These are phyloP conservation scores for Zygotorulaspora chibaensis DNA, from an alignment of 805 yeast genomes.

Conservation along the genomic window DNA sequence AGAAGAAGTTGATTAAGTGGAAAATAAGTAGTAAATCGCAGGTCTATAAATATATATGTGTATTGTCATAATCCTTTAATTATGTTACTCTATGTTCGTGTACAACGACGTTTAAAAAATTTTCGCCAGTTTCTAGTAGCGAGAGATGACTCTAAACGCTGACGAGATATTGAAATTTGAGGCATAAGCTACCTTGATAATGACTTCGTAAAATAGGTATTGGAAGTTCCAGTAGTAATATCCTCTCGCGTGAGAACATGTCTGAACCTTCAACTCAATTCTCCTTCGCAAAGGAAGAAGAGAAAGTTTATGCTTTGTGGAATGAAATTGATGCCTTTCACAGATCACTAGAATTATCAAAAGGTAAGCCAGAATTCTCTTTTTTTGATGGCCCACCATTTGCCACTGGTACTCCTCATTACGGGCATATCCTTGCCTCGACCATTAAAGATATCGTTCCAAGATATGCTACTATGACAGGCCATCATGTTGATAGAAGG, in stretches of 20 bases:
- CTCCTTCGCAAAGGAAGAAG: slow-evolving; percentile 88
- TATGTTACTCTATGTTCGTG: background rate
- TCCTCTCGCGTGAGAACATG: slow-evolving; percentile 20
- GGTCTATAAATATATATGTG: background rate
- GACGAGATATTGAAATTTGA: background rate
- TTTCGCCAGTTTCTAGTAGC: background rate
- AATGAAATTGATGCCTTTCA: slow-evolving; percentile 92
- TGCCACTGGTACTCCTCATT: slow-evolving; percentile 99
- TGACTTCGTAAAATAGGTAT: background rate
- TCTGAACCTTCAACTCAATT: slow-evolving; percentile 40
- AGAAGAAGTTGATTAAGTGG: slow-evolving; percentile 64
- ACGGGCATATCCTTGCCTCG: slow-evolving; percentile 95
- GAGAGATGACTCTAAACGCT: background rate
- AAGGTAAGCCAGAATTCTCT: slow-evolving; percentile 82
- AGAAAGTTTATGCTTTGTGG: slow-evolving; percentile 76
- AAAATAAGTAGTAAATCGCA: background rate
- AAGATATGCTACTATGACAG: slow-evolving; percentile 96
- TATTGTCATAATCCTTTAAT: background rate
- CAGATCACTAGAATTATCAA: slow-evolving; percentile 72
- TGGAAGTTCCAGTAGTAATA: background rate
- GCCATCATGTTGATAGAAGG: slow-evolving; percentile 91
- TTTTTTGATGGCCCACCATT: slow-evolving; percentile 99
- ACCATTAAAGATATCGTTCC: slow-evolving; percentile 97
- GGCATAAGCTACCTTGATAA: no score
- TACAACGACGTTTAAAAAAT: background rate